Percentiles rank a stretch among this genome's conserved stretches.
Evolutionary conservation across 1,284 basidiomycete genomes (phyloP).

Genomic region (Apiotrichum gracile): DNA sequence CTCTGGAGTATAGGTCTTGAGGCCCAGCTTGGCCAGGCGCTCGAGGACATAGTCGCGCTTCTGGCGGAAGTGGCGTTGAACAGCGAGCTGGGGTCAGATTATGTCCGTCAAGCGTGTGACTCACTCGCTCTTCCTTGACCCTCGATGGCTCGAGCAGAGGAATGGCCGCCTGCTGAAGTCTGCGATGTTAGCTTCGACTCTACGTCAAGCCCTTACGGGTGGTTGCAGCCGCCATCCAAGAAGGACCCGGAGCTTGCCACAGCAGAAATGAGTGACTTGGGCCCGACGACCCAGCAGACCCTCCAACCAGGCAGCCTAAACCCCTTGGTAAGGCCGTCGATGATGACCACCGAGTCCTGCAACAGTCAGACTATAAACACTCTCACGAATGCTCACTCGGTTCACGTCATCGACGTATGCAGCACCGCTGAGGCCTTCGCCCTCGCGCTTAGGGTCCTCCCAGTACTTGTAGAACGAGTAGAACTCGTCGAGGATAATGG

Average conservation of each 20-base stretch:
- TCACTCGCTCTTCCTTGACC: constrained; percentile 57
- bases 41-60: constrained; percentile 85
- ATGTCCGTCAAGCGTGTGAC: neutral
- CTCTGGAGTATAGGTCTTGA: constrained; percentile 66
- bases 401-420: constrained; percentile 80
- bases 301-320: constrained; percentile 78
- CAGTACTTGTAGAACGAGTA: constrained; percentile 67
- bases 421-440: constrained; percentile 74
- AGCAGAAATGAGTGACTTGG: constrained; percentile 78
- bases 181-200: constrained; percentile 30
- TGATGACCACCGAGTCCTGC: constrained; percentile 70
- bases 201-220: constrained; percentile 57
- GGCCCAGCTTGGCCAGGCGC: constrained; percentile 68
- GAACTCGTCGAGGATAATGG: constrained; percentile 82
- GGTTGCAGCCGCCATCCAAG: constrained; percentile 81
- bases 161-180: constrained; percentile 77
- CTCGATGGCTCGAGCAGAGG: constrained; percentile 66
- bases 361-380: neutral
- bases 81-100: constrained; percentile 56
- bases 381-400: constrained; percentile 48
- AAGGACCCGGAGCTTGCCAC: constrained; percentile 82
- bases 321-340: constrained; percentile 89
- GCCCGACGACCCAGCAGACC: constrained; percentile 92
- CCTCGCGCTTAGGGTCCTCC: constrained; percentile 65
- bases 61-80: constrained; percentile 80